Base-by-base conservation (phyloP, 306 rosid species). In the Medicago ruthenica region DNA sequence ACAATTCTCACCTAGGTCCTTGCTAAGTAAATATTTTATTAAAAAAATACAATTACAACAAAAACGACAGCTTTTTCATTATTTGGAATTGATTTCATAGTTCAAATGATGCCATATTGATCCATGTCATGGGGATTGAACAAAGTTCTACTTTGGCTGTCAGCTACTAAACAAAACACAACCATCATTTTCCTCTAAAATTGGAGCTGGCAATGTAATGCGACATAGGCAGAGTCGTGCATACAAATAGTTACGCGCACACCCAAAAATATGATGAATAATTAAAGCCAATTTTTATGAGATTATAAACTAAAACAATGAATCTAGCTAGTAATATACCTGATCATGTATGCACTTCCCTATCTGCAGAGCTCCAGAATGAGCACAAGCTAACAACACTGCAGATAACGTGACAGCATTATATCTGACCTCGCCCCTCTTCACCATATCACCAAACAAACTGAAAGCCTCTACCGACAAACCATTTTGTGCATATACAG, bases 271-370 rank as follows among this genome's bases (percentile, higher is more conserved):
- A 54, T 16, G 8, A 62, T 47, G 17, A 81, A 53, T 54, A 71
- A 77, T 62, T 65, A 55, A 39, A 44, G 59, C 44, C 9, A 44
- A 79, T 24, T 5, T 22, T 42, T 69, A 8, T 62, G 27, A 60
- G 71, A 18, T 20, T 64, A 48, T 16, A 5, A 64, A 55, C 63
- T 22, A 45, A 11, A 78, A 64, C 66, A 6, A 66, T 14, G 50
- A 67, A 78, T 27, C 27, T 55, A 71, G 78, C 13, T 27, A 3
- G 69, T 2, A 58, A 36, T 44, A 59, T 69, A 91, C 97, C 96
- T 89, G 97, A 80, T 85, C 87, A 61, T 93, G 94, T 76, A 91
- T 84, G 76, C 92, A 91, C 79, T 89, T 88, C 74, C 97, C 98
- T 36, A 80, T 70, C 67, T 85, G 92, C 83, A 88, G 74, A 71